Conservation (phyloP, 495 filamentous ascomycete species). For the Choiromyces venosus region DNA sequence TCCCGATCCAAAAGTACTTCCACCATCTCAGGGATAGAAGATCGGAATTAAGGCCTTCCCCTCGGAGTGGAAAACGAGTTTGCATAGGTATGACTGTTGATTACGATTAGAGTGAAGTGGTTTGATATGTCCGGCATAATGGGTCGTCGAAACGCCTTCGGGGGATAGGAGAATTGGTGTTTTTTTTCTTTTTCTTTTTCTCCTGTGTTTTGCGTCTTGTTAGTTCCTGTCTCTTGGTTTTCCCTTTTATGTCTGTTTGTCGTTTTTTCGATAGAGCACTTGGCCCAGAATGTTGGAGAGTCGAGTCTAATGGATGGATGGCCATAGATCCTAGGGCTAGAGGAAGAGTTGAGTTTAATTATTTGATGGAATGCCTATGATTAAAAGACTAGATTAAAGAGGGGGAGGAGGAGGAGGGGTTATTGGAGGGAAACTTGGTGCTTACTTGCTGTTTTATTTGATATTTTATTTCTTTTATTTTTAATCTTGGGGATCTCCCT, state of each 20-base stretch:
- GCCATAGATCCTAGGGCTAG: neutral
- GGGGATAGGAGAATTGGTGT: constrained; percentile 11
- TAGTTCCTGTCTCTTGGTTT: constrained; percentile 3
- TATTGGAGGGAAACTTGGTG: neutral
- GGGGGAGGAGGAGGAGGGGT: neutral
- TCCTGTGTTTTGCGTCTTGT: neutral
- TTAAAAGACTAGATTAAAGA: constrained; percentile 1
- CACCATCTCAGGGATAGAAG: neutral
- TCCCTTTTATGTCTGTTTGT: neutral
- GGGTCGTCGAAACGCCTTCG: neutral
- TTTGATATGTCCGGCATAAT: neutral
- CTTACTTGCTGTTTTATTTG: neutral
- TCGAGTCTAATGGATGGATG: neutral
- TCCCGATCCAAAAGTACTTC: neutral
- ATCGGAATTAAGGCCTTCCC: neutral
- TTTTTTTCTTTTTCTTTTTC: constrained; percentile 8
- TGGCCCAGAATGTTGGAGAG: constrained; percentile 13
- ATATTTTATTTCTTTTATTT: neutral
- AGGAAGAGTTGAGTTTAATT: neutral
- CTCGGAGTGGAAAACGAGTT: neutral
- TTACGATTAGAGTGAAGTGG: neutral
- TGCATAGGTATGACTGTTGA: neutral
- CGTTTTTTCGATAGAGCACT: constrained; percentile 9
- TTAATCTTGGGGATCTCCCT: neutral
- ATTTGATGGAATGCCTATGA: neutral